phyloP scores from a whole-genome alignment of 2,329 filamentous ascomycete species.

The Coniochaeta sp. region DNA sequence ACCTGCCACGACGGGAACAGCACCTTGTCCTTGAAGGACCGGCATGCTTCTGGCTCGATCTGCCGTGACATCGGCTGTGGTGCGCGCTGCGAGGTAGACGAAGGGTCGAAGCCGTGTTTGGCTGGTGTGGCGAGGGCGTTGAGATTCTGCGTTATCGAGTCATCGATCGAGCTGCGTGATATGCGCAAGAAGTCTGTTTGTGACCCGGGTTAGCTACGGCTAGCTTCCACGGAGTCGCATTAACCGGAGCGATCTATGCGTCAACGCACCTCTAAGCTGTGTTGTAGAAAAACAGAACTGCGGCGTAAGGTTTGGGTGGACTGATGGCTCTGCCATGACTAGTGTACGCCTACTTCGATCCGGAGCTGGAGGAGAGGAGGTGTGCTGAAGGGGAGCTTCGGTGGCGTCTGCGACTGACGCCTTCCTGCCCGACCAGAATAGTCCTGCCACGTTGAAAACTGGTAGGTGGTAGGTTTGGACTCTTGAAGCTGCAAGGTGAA shows the following conservation, averaged over 20 bases:
- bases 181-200: conserved; percentile 77
- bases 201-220: conserved; percentile 6
- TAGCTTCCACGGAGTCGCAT: background rate
- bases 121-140: conserved; percentile 81
- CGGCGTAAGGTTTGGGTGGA: conserved; percentile 51
- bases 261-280: conserved; percentile 52
- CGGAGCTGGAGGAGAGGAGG: conserved; percentile 3
- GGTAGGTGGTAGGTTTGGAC: background rate
- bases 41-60: conserved; percentile 58
- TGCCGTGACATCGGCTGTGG: conserved; percentile 40
- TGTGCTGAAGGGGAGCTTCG: conserved; percentile 16
- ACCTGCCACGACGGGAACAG: conserved; percentile 86
- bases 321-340: conserved; percentile 38
- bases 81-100: conserved; percentile 60
- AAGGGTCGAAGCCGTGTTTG: conserved; percentile 65
- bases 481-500: background rate
- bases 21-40: conserved; percentile 64
- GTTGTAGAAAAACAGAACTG: conserved; percentile 73
- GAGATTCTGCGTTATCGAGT: conserved; percentile 87
- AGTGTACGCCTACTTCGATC: conserved; percentile 9
- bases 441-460: conserved; percentile 29
- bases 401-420: conserved; percentile 30
- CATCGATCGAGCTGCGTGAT: conserved; percentile 79
- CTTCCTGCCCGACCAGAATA: conserved; percentile 38
- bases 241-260: background rate